Conservation (phyloP, 2,329 filamentous ascomycete species). For the Domatiomyces globalis region DNA sequence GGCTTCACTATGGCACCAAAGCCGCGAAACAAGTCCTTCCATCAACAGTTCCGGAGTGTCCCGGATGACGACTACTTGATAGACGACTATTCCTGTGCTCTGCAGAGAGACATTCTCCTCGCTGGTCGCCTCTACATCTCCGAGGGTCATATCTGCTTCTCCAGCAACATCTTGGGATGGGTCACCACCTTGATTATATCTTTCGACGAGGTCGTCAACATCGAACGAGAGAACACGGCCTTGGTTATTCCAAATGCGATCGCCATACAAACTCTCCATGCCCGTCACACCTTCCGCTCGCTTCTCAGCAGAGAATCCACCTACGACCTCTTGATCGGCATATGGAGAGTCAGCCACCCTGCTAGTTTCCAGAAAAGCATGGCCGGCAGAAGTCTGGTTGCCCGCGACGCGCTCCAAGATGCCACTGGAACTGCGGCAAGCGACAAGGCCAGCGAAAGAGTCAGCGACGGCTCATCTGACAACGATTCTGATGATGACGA, state of each 20-base stretch:
- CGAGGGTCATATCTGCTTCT: constrained; percentile 94
- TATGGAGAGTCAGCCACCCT: constrained; percentile 95
- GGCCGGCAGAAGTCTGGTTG: constrained; percentile 56
- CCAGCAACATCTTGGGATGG: constrained; percentile 97
- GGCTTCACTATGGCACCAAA: constrained; percentile 94
- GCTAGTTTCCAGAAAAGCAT: constrained; percentile 72
- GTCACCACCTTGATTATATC: constrained; percentile 94
- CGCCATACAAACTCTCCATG: constrained; percentile 89
- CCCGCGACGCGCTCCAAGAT: constrained; percentile 72
- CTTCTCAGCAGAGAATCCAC: constrained; percentile 89
- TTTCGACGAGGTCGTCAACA: constrained; percentile 92
- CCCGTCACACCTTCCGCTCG: constrained; percentile 89
- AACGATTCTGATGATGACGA: constrained; percentile 51
- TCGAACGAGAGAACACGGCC: constrained; percentile 93
- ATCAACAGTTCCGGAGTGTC: constrained; percentile 84
- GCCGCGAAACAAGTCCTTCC: constrained; percentile 91
- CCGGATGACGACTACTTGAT: constrained; percentile 97
- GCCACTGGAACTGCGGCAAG: constrained; percentile 53
- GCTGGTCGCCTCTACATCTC: constrained; percentile 92
- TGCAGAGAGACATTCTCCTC: constrained; percentile 88
- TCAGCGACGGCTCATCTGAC: constrained; percentile 41
- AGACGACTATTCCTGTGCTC: constrained; percentile 92
- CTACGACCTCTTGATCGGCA: constrained; percentile 92
- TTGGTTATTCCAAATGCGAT: constrained; percentile 94
- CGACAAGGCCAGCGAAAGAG: constrained; percentile 48